A percentile compares a stretch with the other conserved stretches of the same genome.
These are phyloP conservation scores for Mucor sp. DNA, from an alignment of 371 early-diverging fungal genomes.

Conservation along the genomic window DNA sequence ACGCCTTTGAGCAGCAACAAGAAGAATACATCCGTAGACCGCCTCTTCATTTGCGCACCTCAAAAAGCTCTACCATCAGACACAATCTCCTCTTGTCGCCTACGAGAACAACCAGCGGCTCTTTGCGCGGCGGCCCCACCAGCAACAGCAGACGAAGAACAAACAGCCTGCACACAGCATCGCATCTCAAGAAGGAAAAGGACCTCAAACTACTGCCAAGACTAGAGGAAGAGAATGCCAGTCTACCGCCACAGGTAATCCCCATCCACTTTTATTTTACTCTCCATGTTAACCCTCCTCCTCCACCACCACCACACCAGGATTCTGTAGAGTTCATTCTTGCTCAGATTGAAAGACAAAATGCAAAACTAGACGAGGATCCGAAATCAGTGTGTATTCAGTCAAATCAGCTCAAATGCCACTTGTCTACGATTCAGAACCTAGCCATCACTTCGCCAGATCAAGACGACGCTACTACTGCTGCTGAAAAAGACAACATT, in stretches of 20 bases:
- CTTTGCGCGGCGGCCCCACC: slow-evolving; percentile 27
- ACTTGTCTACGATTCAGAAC: slow-evolving; percentile 51
- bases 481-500: slow-evolving; percentile 36
- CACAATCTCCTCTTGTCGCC: slow-evolving; percentile 43
- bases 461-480: slow-evolving; percentile 16
- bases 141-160: slow-evolving; percentile 19
- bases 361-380: slow-evolving; percentile 57
- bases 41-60: slow-evolving; percentile 30
- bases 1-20: slow-evolving; percentile 41
- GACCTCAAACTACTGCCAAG: slow-evolving; percentile 44
- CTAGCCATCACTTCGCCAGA: slow-evolving; percentile 28
- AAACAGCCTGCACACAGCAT: slow-evolving; percentile 21
- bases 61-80: slow-evolving; percentile 44
- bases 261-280: too few species aligned
- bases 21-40: slow-evolving; percentile 21
- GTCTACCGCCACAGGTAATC: slow-evolving; percentile 40
- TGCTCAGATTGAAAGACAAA: slow-evolving; percentile 64
- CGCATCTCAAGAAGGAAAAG: slow-evolving; percentile 12
- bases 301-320: slow-evolving; percentile 22
- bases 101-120: slow-evolving; percentile 44
- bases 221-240: slow-evolving; percentile 47
- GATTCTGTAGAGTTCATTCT: slow-evolving; percentile 59
- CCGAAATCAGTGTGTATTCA: slow-evolving; percentile 60
- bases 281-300: too few species aligned
- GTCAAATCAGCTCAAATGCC: slow-evolving; percentile 55